Evolutionary conservation across 2,329 filamentous ascomycete species (phyloP), one percentile per base, ranked within the genome.

Genomic region (Rhinocladiella similis): DNA sequence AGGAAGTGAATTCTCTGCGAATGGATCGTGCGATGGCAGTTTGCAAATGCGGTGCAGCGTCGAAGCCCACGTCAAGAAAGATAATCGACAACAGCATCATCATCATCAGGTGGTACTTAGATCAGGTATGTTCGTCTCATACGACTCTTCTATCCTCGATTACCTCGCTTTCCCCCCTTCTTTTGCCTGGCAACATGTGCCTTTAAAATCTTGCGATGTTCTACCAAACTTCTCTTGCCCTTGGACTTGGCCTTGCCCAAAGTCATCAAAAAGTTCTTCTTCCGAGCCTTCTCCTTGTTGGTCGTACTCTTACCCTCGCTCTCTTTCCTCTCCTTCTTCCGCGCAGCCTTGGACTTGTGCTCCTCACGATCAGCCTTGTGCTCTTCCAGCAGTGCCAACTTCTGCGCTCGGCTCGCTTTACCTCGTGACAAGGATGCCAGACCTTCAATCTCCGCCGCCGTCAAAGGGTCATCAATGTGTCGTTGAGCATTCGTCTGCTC

Each of bases 261-360:
- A 38, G 93, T 97, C 94, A 99, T 99, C 67, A 99, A 72, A 76
- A 99, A 96, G 74, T 99, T 99, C 89, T 99, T 99, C 82, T 90
- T 91, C 65, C 93, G 81, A 41, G 89, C 85, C 84, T 99, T 99
- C 80, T 99, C 94, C 77, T 89, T 90, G 76, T 99, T 99, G 64
- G 93, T 97, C 36, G 91, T 92, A 71, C 90, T 96, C 85, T 97
- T 97, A 68, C 94, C 94, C 75, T 91, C 84, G 1, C 85, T 82
- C 67, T 87, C 85, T 83, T 96, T 96, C 81, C 92, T 90, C 71
- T 90, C 85, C 80, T 91, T 90, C 67, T 89, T 82, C 70, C 90
- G 86, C 14, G 91, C 91, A 62, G 90, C 86, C 52, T 90, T 94
- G 61, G 85, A 89, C 78, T 93, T 91, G 77, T 96, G 91, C 71